Conservation (phyloP, 192 early-diverging fungal species). For the Dissophora globulifera region DNA sequence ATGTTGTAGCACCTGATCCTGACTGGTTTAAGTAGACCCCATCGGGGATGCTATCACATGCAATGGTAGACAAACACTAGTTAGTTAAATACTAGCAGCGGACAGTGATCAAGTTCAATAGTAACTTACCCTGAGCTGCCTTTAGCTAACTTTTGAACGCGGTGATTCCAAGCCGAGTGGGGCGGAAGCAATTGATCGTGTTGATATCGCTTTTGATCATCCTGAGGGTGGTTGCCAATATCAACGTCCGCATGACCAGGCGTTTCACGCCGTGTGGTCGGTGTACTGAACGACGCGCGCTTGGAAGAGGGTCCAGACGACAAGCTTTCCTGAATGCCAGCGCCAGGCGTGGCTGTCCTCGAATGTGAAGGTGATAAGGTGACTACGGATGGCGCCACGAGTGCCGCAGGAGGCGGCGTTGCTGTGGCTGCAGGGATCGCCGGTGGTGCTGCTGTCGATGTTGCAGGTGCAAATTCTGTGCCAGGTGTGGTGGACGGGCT, state of each 20-base stretch:
- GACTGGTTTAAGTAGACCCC: constrained; percentile 53
- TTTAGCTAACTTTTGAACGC: constrained; percentile 47
- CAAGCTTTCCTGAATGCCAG: constrained; percentile 14
- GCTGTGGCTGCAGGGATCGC: constrained; percentile 3
- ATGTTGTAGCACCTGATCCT: constrained; percentile 18
- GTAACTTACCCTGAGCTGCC: constrained; percentile 41
- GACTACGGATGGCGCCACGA: neutral
- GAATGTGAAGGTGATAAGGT: constrained; percentile 20
- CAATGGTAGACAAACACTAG: too few relatives aligned
- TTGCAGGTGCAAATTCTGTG: too few relatives aligned
- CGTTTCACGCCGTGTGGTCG: constrained; percentile 32
- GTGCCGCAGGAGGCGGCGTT: neutral
- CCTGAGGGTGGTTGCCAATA: constrained; percentile 14
- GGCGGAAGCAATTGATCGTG: constrained; percentile 43
- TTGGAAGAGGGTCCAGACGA: constrained; percentile 22
- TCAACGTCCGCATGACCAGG: constrained; percentile 25
- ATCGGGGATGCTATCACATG: constrained; percentile 49
- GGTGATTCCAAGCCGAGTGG: constrained; percentile 52
- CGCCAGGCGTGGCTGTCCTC: constrained; percentile 18
- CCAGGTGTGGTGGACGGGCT: neutral
- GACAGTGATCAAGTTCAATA: neutral
- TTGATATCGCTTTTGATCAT: constrained; percentile 49
- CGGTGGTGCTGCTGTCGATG: too few relatives aligned
- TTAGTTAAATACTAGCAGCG: too few relatives aligned
- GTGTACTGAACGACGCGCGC: constrained; percentile 26